A percentile compares a stretch with the other conserved stretches of the same genome.
Conservation (phyloP, 1,284 basidiomycete species). For the Sporisorium graminicola region DNA sequence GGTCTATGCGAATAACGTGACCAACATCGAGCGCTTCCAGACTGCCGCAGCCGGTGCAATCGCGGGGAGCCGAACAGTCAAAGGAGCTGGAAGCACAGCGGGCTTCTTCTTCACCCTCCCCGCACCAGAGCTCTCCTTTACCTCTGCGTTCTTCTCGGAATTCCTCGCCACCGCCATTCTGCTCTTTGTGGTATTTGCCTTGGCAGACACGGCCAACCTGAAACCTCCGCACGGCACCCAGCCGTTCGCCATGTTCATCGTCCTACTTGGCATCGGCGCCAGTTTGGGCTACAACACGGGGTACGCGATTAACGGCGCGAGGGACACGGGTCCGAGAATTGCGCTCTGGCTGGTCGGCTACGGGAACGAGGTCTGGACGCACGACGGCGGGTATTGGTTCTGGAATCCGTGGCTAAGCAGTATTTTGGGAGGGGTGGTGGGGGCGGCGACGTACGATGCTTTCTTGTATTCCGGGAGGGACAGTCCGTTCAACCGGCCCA, state of each 20-base stretch:
- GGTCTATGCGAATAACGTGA: constrained; percentile 81
- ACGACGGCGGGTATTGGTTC: constrained; percentile 79
- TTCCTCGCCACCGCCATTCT: constrained; percentile 57
- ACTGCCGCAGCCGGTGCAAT: constrained; percentile 75
- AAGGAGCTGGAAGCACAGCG: constrained; percentile 73
- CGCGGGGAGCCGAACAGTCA: constrained; percentile 74
- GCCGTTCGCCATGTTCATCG: constrained; percentile 75
- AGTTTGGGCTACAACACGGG: constrained; percentile 76
- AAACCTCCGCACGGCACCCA: constrained; percentile 74
- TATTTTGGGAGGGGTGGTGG: constrained; percentile 67
- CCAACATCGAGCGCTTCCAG: constrained; percentile 80
- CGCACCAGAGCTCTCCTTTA: constrained; percentile 33
- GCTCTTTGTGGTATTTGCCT: constrained; percentile 55
- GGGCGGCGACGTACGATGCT: constrained; percentile 68
- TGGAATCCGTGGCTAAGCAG: constrained; percentile 75
- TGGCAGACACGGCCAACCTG: constrained; percentile 70
- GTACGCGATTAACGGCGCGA: constrained; percentile 77
- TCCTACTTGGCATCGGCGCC: constrained; percentile 74
- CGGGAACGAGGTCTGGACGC: constrained; percentile 72
- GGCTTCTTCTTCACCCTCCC: constrained; percentile 79
- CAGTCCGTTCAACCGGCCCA: constrained; percentile 59
- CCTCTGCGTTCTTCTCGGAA: constrained; percentile 49
- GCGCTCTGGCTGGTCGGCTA: constrained; percentile 77
- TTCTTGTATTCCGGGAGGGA: constrained; percentile 70
- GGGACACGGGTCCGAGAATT: constrained; percentile 77